Base-by-base conservation (phyloP, 257 asterid species). In the Jacaranda mimosifolia region DNA sequence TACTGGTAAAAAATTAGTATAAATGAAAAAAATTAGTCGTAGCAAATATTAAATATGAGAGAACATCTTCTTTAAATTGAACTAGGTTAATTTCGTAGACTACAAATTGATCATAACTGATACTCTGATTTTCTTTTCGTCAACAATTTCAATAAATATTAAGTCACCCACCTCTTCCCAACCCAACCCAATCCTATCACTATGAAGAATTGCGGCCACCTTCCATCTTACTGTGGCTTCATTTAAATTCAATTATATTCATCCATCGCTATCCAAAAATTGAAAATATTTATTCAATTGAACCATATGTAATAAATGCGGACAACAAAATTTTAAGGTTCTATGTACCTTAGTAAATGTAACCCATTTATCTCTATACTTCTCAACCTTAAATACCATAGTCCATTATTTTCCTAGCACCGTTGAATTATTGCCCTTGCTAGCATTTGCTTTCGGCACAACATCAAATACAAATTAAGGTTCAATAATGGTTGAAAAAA, bases 371-470 rank as follows among this genome's bases (percentile, higher is more conserved):
- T 15, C 32, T 56, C 74, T 43, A 75, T 5, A 66, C 46, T 70
- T 63, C 17, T 72, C 68, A 46, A 74, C 79, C 75, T 79, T 82
- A 82, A 79, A 60, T 73, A 70, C 78, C 68, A 4, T 39, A 77
- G 60, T 43, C 72, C 72, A 52, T 74, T 36, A 56, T 63, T 39
- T 76, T 13, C 21, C 26, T 13, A 0, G 18, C 57, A 65, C 11
- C 39, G 42, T 68, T 58, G 56, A 81, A 71, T 76, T 76, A 70
- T 76, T 71, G 67, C 48, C 60, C 21, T 45, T 48, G 13, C 70
- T 66, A 73, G 63, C 63, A 60, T 36, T 35, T 80, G 21, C 72
- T 70, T 77, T 65, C 58, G 72, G 68, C 66, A 63, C 67, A 36
- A 73, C 78, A 67, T 68, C 53, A 49, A 79, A 9, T 48, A 18